Conservation (phyloP, 1,284 basidiomycete species). For the Hortiboletus rubellus region DNA sequence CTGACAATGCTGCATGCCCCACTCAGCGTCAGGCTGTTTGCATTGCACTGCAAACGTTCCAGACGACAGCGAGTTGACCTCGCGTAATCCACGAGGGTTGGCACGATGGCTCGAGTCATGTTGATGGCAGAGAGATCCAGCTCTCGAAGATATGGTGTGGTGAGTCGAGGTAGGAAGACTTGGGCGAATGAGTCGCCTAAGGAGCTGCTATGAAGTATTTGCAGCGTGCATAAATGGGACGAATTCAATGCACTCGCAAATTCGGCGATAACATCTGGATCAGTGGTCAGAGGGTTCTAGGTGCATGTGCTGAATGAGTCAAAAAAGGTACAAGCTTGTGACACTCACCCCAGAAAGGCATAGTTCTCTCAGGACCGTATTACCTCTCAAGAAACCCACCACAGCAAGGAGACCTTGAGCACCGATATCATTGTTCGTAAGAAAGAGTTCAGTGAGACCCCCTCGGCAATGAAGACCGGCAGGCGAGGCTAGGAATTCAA, state of each 20-base stretch:
- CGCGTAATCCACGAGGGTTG: conserved; percentile 50
- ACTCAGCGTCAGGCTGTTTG: conserved; percentile 31
- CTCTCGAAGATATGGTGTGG: conserved; percentile 49
- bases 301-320: not conserved
- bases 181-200: conserved; percentile 50
- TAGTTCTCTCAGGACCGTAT: conserved; percentile 48
- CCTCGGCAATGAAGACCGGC: conserved; percentile 44
- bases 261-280: conserved; percentile 33
- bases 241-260: conserved; percentile 31
- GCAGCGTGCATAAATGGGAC: conserved; percentile 32
- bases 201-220: conserved; percentile 28
- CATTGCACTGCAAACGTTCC: conserved; percentile 32
- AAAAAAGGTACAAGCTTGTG: conserved; percentile 33
- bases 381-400: conserved; percentile 49
- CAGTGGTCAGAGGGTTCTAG: conserved; percentile 32
- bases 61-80: conserved; percentile 42
- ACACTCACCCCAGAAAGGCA: conserved; percentile 57
- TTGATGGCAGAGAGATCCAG: conserved; percentile 56
- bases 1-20: conserved; percentile 45
- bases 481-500: conserved; percentile 53
- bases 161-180: conserved; percentile 50
- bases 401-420: conserved; percentile 56
- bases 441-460: conserved; percentile 52
- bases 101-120: conserved; percentile 47
- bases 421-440: conserved; percentile 59